Conservation (phyloP, 148 eudicot species). For the Nepenthes mirabilis region DNA sequence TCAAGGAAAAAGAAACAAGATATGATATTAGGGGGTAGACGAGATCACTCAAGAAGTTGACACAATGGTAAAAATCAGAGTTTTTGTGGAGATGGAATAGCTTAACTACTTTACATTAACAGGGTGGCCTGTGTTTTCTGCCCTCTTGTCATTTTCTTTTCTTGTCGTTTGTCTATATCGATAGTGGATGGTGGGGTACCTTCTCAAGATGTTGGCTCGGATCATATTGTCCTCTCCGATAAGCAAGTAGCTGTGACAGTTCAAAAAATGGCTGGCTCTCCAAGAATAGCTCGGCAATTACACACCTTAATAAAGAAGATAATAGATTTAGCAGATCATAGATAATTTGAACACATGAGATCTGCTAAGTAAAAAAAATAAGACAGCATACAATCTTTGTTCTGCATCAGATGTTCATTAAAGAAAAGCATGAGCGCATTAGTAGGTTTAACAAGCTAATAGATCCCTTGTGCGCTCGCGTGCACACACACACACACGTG, state of each 20-base stretch:
- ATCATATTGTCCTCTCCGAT: constrained; percentile 93
- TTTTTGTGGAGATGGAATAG: no score
- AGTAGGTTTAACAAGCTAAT: no score
- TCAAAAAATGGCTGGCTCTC: constrained; percentile 96
- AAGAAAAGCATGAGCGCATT: no score
- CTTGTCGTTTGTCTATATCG: background rate
- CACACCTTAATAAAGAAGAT: constrained; percentile 45
- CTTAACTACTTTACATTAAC: no score
- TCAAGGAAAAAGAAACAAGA: no score
- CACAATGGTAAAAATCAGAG: no score
- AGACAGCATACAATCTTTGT: background rate
- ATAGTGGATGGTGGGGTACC: constrained; percentile 23
- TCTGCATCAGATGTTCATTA: no score
- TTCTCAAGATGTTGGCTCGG: constrained; percentile 92
- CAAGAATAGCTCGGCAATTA: constrained; percentile 92
- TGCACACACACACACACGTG: no score
- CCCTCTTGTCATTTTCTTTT: background rate
- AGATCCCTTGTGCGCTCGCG: no score
- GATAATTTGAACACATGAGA: background rate
- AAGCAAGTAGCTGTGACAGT: constrained; percentile 89
- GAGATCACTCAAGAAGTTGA: no score
- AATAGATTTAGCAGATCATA: background rate
- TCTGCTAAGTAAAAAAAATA: background rate
- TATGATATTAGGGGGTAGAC: no score
- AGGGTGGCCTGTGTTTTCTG: no score